These are phyloP conservation scores for Exophiala calicioides DNA, from an alignment of 2,329 filamentous ascomycete species.

Conservation along the genomic window DNA sequence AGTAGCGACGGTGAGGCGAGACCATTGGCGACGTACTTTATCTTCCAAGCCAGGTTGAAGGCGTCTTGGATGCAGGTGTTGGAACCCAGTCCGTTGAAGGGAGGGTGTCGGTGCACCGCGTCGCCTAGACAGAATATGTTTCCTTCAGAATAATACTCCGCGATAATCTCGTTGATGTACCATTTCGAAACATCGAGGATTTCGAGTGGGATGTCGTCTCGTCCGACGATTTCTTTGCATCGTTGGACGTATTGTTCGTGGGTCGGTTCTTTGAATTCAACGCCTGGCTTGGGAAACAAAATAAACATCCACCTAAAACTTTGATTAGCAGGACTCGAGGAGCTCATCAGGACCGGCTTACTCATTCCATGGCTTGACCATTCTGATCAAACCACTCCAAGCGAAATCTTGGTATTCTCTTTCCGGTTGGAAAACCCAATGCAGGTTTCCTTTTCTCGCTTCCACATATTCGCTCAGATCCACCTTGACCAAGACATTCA, in stretches of 20 bases:
- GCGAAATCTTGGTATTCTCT: conserved; percentile 54
- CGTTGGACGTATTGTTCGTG: conserved; percentile 50
- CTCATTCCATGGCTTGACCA: conserved; percentile 66
- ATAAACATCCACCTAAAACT: conserved; percentile 56
- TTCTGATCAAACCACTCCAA: conserved; percentile 54
- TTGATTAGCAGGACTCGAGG: neutral
- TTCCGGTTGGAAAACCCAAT: conserved; percentile 62
- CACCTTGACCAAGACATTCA: conserved; percentile 52
- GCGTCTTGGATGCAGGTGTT: conserved; percentile 43
- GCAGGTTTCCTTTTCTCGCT: conserved; percentile 58
- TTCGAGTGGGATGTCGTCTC: conserved; percentile 53
- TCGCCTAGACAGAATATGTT: conserved; percentile 42
- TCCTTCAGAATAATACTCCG: conserved; percentile 53
- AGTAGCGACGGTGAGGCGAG: conserved; percentile 34
- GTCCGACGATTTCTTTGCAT: conserved; percentile 56
- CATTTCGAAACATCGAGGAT: conserved; percentile 59
- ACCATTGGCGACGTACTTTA: conserved; percentile 37
- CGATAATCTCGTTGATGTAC: conserved; percentile 63
- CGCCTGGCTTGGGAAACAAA: conserved; percentile 47
- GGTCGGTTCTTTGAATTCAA: conserved; percentile 43
- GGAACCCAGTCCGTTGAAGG: conserved; percentile 40
- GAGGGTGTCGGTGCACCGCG: conserved; percentile 41
- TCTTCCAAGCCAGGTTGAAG: conserved; percentile 43
- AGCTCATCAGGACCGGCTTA: too few relatives aligned
- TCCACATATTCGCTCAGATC: conserved; percentile 55